Percentiles rank a stretch among this genome's conserved stretches.
Conservation (phyloP, 768 basidiomycete species). For the Phaeolepiota aurea region DNA sequence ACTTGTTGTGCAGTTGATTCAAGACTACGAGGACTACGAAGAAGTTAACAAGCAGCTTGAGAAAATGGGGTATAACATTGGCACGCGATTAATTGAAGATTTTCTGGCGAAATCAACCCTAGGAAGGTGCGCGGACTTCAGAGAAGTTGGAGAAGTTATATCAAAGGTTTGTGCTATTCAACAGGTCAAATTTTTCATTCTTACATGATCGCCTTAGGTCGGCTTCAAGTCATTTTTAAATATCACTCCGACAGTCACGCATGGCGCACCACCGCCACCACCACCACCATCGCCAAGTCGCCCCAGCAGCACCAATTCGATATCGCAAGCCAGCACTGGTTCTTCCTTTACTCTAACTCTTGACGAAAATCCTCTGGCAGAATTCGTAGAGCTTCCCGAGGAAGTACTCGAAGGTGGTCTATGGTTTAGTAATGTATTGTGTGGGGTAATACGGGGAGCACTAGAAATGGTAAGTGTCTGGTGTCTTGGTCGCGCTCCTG, state of each 20-base stretch:
- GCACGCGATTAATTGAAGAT: conserved; percentile 92
- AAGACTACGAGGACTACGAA: conserved; percentile 96
- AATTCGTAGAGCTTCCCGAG: conserved; percentile 95
- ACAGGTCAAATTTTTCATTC: not conserved
- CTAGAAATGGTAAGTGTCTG: conserved; percentile 80
- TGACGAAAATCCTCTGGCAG: conserved; percentile 94
- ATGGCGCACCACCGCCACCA: conserved; percentile 47
- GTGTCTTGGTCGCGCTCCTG: conserved; percentile 5
- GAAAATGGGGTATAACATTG: conserved; percentile 99
- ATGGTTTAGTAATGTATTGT: conserved; percentile 95
- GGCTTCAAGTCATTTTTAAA: conserved; percentile 98
- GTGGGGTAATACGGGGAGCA: conserved; percentile 88
- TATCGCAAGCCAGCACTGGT: conserved; percentile 35
- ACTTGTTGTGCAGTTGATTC: conserved; percentile 95
- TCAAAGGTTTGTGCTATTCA: conserved; percentile 59
- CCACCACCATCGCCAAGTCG: no score
- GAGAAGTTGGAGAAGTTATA: conserved; percentile 91
- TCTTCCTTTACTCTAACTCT: conserved; percentile 76
- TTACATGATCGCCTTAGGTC: conserved; percentile 43
- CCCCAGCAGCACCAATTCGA: conserved; percentile 28
- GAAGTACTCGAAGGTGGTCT: conserved; percentile 88
- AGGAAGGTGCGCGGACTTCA: conserved; percentile 88
- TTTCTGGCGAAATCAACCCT: conserved; percentile 90
- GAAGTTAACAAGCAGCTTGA: conserved; percentile 96
- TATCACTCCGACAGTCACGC: conserved; percentile 76